Conservation (phyloP, 2,329 filamentous ascomycete species). For the Alternaria arbusti region DNA sequence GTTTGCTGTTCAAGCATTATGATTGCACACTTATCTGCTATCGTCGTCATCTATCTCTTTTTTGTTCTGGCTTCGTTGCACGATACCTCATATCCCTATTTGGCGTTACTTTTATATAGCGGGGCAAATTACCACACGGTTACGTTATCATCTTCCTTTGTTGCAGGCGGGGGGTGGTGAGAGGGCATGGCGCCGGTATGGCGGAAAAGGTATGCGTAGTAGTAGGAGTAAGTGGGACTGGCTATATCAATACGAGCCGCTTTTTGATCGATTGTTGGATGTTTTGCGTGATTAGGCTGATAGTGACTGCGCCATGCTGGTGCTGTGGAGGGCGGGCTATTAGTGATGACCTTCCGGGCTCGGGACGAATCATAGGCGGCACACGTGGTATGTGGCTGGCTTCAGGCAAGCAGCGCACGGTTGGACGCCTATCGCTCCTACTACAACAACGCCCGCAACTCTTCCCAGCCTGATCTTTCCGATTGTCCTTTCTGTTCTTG, state of each 20-base stretch:
- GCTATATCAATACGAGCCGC: not conserved
- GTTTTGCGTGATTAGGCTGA: not conserved
- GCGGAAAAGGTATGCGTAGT: not conserved
- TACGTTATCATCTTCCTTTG: not conserved
- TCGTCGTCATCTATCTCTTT: not conserved
- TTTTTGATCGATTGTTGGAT: not conserved
- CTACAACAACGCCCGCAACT: not conserved
- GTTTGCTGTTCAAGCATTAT: not conserved
- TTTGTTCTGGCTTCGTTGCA: conserved; percentile 1
- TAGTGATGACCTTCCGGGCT: not conserved
- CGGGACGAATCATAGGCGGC: not conserved
- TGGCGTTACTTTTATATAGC: not conserved
- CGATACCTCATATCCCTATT: not conserved
- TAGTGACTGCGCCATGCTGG: not conserved
- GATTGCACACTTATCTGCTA: not conserved
- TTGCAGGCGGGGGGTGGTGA: not conserved
- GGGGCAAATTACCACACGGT: not conserved
- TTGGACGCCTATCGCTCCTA: not conserved
- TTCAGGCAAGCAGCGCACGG: not conserved
- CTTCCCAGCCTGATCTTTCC: not conserved
- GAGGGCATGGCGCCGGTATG: not conserved
- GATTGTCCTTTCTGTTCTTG: not conserved
- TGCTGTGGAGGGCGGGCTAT: not conserved
- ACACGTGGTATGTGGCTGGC: not conserved
- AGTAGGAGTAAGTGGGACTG: not conserved